These are phyloP conservation scores for Tuber borchii DNA, from an alignment of 495 filamentous ascomycete genomes.

Conservation along the genomic window DNA sequence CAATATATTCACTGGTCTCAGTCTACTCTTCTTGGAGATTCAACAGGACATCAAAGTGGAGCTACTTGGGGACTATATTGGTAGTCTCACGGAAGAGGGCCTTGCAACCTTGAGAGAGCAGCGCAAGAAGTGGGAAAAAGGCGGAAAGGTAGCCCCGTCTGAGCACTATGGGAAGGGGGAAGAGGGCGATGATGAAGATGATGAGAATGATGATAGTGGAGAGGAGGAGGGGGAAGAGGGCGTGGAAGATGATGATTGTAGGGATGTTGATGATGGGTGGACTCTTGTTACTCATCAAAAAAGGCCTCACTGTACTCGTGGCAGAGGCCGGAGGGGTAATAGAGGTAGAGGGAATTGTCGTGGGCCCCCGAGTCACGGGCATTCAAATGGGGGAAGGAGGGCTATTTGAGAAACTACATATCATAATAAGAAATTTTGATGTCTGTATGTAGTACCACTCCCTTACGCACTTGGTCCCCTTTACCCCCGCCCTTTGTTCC, in stretches of 20 bases:
- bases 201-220: background rate
- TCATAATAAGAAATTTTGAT: background rate
- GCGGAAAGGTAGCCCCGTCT: conserved; percentile 37
- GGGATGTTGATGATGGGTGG: conserved; percentile 27
- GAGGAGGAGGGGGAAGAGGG: conserved; percentile 39
- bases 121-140: background rate
- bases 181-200: conserved; percentile 23
- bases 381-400: background rate
- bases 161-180: conserved; percentile 49
- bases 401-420: background rate
- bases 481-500: background rate
- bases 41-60: conserved; percentile 15
- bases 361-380: background rate
- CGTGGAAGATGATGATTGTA: conserved; percentile 37
- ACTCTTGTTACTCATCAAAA: background rate
- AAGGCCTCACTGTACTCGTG: background rate
- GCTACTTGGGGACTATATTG: conserved; percentile 26
- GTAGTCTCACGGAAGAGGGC: conserved; percentile 7
- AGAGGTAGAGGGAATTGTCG: background rate
- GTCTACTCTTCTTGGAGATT: conserved; percentile 24
- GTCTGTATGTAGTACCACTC: background rate
- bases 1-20: conserved; percentile 18
- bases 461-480: background rate
- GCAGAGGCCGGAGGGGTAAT: background rate
- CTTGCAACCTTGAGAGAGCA: background rate